Conservation (phyloP, 768 basidiomycete genomes). For the Boletus sp. region DNA sequence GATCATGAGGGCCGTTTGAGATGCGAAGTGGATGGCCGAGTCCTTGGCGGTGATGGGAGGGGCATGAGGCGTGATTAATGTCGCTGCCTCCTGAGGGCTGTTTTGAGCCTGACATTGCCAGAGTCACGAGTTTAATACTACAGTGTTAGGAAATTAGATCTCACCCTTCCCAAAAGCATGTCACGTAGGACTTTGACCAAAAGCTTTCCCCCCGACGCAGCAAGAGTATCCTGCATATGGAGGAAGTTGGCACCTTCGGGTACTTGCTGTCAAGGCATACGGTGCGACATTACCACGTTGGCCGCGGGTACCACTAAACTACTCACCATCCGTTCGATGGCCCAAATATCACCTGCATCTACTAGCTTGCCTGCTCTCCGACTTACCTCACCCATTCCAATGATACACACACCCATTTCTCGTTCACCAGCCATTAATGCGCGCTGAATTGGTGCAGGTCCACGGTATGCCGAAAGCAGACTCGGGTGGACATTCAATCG, state of each 20-base stretch:
- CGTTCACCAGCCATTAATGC: constrained; percentile 63
- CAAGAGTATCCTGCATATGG: constrained; percentile 56
- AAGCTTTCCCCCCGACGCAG: constrained; percentile 59
- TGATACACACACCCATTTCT: constrained; percentile 77
- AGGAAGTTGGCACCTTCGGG: constrained; percentile 50
- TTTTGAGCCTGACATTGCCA: constrained; percentile 42
- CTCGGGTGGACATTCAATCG: constrained; percentile 90
- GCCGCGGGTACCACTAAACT: not conserved
- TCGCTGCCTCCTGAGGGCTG: constrained; percentile 41
- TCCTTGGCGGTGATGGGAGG: constrained; percentile 30
- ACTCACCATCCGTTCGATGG: constrained; percentile 49
- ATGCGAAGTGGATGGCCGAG: constrained; percentile 14
- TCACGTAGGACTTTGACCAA: constrained; percentile 68
- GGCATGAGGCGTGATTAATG: constrained; percentile 44
- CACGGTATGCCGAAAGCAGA: constrained; percentile 81
- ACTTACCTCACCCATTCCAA: constrained; percentile 62
- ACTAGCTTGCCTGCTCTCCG: constrained; percentile 54
- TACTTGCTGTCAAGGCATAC: constrained; percentile 42
- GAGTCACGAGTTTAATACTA: not conserved
- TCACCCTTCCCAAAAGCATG: constrained; percentile 55
- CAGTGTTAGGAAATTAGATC: constrained; percentile 5
- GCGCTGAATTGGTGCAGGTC: constrained; percentile 88
- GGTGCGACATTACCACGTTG: not conserved
- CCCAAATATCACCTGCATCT: constrained; percentile 77
- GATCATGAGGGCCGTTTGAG: constrained; percentile 20